These are phyloP conservation scores for Solanum piurae DNA, from an alignment of 257 asterid species.

Conservation along the genomic window DNA sequence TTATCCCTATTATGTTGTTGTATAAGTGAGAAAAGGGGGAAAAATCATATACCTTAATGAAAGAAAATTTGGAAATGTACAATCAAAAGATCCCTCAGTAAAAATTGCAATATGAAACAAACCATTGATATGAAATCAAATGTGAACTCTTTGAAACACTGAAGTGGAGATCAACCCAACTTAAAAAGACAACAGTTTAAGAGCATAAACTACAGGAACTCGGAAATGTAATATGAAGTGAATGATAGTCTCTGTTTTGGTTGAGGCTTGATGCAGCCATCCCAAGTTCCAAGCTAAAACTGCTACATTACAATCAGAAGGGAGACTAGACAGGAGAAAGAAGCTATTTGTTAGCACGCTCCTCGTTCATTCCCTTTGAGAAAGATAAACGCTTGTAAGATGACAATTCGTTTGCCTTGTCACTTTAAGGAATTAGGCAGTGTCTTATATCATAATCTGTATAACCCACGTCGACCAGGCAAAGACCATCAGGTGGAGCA, in stretches of 20 bases:
- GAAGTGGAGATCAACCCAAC: background rate
- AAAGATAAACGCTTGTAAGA: background rate
- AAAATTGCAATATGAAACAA: background rate
- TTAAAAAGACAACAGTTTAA: background rate
- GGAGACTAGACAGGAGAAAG: background rate
- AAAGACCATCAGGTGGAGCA: constrained; percentile 93
- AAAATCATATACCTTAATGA: too few relatives aligned
- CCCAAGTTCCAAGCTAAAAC: background rate
- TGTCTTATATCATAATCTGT: constrained; percentile 39
- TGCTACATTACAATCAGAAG: background rate
- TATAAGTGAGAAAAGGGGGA: too few relatives aligned
- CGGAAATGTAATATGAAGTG: background rate
- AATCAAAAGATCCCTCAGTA: background rate
- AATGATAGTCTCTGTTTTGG: background rate
- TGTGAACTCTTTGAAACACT: background rate
- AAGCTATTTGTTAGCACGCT: background rate
- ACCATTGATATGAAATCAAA: background rate
- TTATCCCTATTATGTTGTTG: too few relatives aligned
- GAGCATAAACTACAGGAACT: background rate
- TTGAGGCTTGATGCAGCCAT: background rate
- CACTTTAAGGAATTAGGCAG: constrained; percentile 51
- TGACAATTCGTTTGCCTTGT: background rate
- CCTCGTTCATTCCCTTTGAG: background rate
- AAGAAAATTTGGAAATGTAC: too few relatives aligned
- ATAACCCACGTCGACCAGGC: constrained; percentile 85